Base-by-base conservation (phyloP, 225 moss, liverwort and hornwort genomes). In the Sphagnum tenellum region DNA sequence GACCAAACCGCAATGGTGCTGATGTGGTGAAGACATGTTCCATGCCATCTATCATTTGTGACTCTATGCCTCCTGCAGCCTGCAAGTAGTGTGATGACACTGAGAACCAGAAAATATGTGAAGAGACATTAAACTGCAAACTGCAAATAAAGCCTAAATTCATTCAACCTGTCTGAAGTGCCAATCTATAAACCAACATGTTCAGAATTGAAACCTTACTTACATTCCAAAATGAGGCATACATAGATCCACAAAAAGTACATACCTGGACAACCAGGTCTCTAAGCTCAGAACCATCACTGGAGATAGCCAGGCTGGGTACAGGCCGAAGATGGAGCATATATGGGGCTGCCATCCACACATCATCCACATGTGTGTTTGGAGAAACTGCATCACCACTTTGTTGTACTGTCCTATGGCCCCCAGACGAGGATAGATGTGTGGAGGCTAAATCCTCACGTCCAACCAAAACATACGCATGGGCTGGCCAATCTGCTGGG, bases 391-490 rank as follows among this genome's bases (percentile, higher is more conserved):
- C 55, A 61, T 73, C 75, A 67, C 77, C 79, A 65, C 69, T 73
- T 59, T 76, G 78, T 59, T 71, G 75, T 11, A 73, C 75, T 50
- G 55, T 70, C 67, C 65, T 78, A 48, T 66, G 73, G 66, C 67
- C 82, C 67, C 78, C 3, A 70, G 75, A 76, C 46, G 72, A 78
- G 50, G 83, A 74, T 59, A 78, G 71, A 77, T 81, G 83, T 12
- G 83, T 93, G 51, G 83, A 88, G 61, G 98, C 93, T 64, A 98
- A 80, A 77, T 98, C 98, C 75, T 93, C 98, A 50, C 98, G 90
- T 55, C 93, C 93, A 56, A 98, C 85, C 11, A 98, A 87, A 61
- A 89, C 89, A 67, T 93, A 93, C 10, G 93, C 98, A 61, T 90
- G 89, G 12, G 82, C 76, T 67, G 93, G 98, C 98, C 98, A 98